phyloP scores from a whole-genome alignment of 495 filamentous ascomycete species.

The Tuber aestivum region DNA sequence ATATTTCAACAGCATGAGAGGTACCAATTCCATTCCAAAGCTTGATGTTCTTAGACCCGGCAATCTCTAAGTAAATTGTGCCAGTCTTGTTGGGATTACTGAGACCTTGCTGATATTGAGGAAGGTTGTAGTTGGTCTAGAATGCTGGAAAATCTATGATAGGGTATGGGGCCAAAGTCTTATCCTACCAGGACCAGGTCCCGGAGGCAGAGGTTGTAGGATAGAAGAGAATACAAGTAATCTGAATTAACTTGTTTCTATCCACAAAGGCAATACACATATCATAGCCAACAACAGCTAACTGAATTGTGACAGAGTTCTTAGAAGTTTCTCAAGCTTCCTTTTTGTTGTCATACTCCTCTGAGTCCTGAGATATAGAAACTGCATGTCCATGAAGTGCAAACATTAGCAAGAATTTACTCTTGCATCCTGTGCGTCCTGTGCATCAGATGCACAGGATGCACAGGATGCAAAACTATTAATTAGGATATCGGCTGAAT shows the following conservation, averaged over 20 bases:
- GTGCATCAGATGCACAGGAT: too few relatives aligned
- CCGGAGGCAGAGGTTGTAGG: neutral
- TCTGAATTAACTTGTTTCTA: neutral
- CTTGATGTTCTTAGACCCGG: neutral
- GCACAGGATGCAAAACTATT: too few relatives aligned
- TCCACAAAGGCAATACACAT: conserved; percentile 12
- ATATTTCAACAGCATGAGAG: conserved; percentile 8
- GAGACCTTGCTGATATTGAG: neutral
- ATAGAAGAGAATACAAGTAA: neutral
- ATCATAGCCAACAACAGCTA: conserved; percentile 4
- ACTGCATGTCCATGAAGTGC: conserved; percentile 6
- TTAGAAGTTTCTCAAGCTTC: neutral
- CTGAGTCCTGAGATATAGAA: neutral
- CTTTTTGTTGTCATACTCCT: neutral
- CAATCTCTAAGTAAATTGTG: conserved; percentile 8
- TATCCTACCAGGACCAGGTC: neutral
- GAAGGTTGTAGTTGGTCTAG: neutral
- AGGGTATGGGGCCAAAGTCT: neutral
- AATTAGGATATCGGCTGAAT: too few relatives aligned
- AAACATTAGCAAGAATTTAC: too few relatives aligned
- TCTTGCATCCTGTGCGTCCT: too few relatives aligned
- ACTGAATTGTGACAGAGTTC: neutral
- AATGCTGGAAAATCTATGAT: neutral
- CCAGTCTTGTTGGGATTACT: neutral
- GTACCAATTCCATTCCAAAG: conserved; percentile 14